Base-by-base conservation (phyloP, 257 asterid species). In the Jaltomata sinuosa region DNA sequence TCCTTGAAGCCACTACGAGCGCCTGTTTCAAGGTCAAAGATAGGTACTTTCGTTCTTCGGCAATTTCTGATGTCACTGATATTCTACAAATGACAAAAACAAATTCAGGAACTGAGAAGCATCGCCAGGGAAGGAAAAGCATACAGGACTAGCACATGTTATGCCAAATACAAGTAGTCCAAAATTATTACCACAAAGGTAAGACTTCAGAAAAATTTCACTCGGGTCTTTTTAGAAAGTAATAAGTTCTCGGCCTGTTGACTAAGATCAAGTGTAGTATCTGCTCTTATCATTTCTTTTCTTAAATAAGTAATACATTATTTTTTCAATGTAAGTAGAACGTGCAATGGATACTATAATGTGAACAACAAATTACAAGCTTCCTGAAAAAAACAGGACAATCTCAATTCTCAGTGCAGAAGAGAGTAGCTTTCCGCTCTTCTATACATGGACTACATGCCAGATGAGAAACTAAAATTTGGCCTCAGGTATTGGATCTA, bases 1-100 rank as follows among this genome's bases (percentile, higher is more conserved):
- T 94, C 98, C 90, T 91, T 94, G 89, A 94, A 93, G 87, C 97
- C 98, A 91, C 96, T 93, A 77, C 99, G 95, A 72, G 92, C 90
- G 77, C 97, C 97, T 83, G 89, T 93, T 90, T 95, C 99, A 71
- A 95, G 93, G 90, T 97, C 97, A 87, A 94, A 95, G 79, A 95
- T 83, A 25, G 99, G 99, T 85, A 94, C 91, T 88, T 95, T 95
- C 59, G 99, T 94, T 90, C 94, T 89, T 79, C 92, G 89, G 81
- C 90, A 85, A 87, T 90, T 92, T 86, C 91, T 97, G 85, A 97
- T 88, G 85, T 95, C 99, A 85, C 91, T 88, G 84, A 97, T 92
- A 91, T 95, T 97, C 99, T 97, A 91, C 87, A 85, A 89, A 81
- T 67, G 71, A 81, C 85, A 82, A 68, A 49, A 81, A 68, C 68